These are phyloP conservation scores for Allium fistulosum DNA, from an alignment of 106 monocot species.

Conservation along the genomic window DNA sequence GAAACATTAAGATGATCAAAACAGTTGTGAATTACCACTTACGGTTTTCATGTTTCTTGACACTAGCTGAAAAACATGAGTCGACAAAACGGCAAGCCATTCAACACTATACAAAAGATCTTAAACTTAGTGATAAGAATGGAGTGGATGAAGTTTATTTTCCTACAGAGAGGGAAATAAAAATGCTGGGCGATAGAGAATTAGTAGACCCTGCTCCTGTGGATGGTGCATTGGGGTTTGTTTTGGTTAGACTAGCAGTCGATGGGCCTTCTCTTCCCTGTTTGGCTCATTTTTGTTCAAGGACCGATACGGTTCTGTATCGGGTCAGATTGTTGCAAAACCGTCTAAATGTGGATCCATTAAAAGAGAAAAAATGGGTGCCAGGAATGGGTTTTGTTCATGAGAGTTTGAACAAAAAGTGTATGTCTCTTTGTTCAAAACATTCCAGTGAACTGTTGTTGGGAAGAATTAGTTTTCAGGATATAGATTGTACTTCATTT, in stretches of 20 bases:
- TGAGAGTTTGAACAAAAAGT: slow-evolving; percentile 87
- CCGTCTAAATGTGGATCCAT: slow-evolving; percentile 80
- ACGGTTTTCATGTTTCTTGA: slow-evolving; percentile 91
- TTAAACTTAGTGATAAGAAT: slow-evolving; percentile 42
- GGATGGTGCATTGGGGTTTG: slow-evolving; percentile 72
- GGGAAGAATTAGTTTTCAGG: slow-evolving; percentile 70
- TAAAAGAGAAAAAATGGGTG: slow-evolving; percentile 83
- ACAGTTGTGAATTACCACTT: slow-evolving; percentile 82
- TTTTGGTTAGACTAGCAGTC: slow-evolving; percentile 61
- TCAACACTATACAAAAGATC: slow-evolving; percentile 83
- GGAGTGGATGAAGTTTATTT: slow-evolving; percentile 48
- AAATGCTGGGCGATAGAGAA: slow-evolving; percentile 76
- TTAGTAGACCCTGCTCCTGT: slow-evolving; percentile 82
- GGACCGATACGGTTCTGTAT: slow-evolving; percentile 55
- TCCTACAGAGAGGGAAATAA: slow-evolving; percentile 83
- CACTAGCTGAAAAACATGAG: slow-evolving; percentile 92
- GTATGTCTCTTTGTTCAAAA: slow-evolving; percentile 62
- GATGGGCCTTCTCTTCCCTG: slow-evolving; percentile 33
- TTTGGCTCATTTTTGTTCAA: slow-evolving; percentile 80
- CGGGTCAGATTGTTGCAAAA: slow-evolving; percentile 80
- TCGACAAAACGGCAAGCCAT: slow-evolving; percentile 76
- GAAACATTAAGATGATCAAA: slow-evolving; percentile 82
- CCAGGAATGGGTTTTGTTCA: slow-evolving; percentile 76
- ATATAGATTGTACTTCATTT: slow-evolving; percentile 80
- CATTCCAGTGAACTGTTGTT: slow-evolving; percentile 79